phyloP scores from a whole-genome alignment of 176 grass and related monocot genomes.

The Coix lacrymajobi region DNA sequence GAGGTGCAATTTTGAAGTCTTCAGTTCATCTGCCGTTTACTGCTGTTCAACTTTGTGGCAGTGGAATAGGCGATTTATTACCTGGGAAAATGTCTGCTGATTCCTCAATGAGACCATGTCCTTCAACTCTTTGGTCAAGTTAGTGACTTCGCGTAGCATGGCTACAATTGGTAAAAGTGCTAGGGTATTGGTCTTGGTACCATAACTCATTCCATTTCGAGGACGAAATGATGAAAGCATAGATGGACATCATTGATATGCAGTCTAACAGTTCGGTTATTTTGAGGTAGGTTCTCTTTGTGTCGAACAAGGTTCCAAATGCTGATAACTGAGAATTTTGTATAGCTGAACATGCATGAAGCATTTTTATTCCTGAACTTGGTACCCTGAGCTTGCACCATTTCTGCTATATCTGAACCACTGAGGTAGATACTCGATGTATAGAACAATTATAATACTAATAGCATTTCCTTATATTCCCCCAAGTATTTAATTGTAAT shows the following conservation, averaged over 20 bases:
- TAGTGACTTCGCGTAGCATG: neutral
- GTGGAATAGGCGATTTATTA: neutral
- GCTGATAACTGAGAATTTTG: neutral
- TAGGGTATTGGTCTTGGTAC: neutral
- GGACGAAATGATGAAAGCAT: neutral
- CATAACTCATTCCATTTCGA: neutral
- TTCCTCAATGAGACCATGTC: neutral
- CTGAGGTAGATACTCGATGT: neutral
- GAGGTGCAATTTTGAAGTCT: neutral
- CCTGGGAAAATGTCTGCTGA: neutral
- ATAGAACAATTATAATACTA: neutral
- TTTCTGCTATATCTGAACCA: neutral
- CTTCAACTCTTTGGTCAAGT: neutral
- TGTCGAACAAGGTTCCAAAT: neutral
- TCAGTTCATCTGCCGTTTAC: neutral
- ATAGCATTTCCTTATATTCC: neutral
- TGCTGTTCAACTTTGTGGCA: neutral
- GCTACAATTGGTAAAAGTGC: neutral
- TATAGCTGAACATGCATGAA: neutral
- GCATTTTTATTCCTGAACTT: neutral
- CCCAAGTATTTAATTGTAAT: neutral
- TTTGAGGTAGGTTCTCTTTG: slow-evolving; percentile 1
- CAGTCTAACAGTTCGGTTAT: neutral
- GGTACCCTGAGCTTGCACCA: neutral
- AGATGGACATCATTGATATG: neutral